phyloP scores from a whole-genome alignment of 2,329 filamentous ascomycete species.

The Triangularia setosa region DNA sequence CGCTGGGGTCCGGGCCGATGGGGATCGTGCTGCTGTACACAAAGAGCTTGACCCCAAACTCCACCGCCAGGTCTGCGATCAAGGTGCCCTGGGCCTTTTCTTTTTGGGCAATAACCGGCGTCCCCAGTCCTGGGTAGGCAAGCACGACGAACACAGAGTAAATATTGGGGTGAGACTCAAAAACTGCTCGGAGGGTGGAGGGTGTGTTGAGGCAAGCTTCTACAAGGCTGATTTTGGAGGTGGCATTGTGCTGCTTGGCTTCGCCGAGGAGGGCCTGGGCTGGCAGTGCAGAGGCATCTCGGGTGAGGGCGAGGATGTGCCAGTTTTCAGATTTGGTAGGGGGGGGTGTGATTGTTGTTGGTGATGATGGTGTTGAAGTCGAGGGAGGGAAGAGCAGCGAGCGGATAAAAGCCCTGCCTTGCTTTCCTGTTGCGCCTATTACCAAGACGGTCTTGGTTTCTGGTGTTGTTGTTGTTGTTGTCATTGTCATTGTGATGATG shows the following conservation, averaged over 20 bases:
- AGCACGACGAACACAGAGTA: slow-evolving; percentile 16
- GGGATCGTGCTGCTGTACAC: slow-evolving; percentile 18
- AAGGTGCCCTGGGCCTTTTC: slow-evolving; percentile 12
- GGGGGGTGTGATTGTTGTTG: background rate
- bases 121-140: slow-evolving; percentile 13
- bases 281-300: background rate
- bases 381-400: slow-evolving; percentile 1
- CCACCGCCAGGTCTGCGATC: slow-evolving; percentile 11
- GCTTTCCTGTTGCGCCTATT: slow-evolving; percentile 18
- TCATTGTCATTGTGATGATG: background rate
- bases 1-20: background rate
- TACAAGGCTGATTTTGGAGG: slow-evolving; percentile 3
- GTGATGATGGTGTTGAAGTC: background rate
- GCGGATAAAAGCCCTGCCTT: slow-evolving; percentile 12
- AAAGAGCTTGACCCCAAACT: slow-evolving; percentile 13
- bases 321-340: background rate
- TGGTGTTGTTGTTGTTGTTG: background rate
- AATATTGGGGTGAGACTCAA: background rate
- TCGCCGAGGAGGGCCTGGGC: background rate
- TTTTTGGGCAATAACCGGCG: background rate
- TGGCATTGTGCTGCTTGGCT: background rate
- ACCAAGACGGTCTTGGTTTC: slow-evolving; percentile 23
- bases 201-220: slow-evolving; percentile 11
- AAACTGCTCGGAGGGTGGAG: slow-evolving; percentile 1
- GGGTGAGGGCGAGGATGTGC: slow-evolving; percentile 11